Evolutionary conservation across 768 basidiomycete genomes (phyloP).

Genomic region (Glaciozyma martinii): DNA sequence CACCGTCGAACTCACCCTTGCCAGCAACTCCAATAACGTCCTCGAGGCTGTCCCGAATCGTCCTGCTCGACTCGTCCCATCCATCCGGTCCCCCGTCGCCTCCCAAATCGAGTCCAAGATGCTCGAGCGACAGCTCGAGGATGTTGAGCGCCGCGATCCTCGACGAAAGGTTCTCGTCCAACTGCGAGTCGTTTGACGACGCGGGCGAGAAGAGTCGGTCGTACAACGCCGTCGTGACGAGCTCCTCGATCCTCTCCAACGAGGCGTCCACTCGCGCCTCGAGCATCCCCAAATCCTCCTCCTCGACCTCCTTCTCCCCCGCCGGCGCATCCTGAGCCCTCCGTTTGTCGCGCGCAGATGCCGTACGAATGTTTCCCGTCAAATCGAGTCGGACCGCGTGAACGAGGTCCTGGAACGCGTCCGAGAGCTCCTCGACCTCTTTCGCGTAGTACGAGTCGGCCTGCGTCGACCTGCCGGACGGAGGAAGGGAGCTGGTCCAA

Average conservation of each 20-base stretch:
- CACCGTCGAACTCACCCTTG: conserved; percentile 49
- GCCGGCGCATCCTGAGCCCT: conserved; percentile 35
- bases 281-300: conserved; percentile 37
- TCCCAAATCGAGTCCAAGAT: conserved; percentile 77
- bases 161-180: conserved; percentile 81
- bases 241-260: conserved; percentile 64
- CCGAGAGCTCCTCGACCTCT: conserved; percentile 35
- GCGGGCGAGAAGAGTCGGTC: conserved; percentile 79
- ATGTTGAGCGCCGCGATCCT: conserved; percentile 85
- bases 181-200: conserved; percentile 65
- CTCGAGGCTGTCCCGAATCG: conserved; percentile 43
- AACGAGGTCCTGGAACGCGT: conserved; percentile 32
- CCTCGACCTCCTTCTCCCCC: conserved; percentile 38
- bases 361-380: conserved; percentile 45
- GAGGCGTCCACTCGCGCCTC: conserved; percentile 51
- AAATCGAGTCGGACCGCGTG: conserved; percentile 36
- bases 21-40: conserved; percentile 65
- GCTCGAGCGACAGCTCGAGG: conserved; percentile 76
- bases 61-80: conserved; percentile 42
- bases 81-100: conserved; percentile 36
- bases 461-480: conserved; percentile 8
- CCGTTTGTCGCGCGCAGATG: conserved; percentile 34
- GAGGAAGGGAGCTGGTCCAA: conserved; percentile 10
- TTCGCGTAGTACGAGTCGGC: conserved; percentile 20
- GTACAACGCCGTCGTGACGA: conserved; percentile 63